Base-by-base conservation (phyloP, 257 asterid genomes). In the Solanum gandarillasii region DNA sequence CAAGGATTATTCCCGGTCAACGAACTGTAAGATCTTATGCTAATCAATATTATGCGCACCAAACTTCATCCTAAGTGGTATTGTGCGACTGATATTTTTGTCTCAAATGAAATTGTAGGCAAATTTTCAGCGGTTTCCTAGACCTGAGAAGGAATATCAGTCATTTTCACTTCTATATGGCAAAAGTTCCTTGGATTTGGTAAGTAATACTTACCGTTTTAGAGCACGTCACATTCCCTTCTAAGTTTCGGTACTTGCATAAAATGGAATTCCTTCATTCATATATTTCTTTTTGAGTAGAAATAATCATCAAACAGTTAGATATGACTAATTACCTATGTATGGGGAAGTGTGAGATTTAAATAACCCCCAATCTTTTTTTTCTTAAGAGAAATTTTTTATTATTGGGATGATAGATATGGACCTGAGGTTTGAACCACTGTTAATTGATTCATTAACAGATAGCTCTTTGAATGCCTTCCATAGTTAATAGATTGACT, bases 141-240 rank as follows among this genome's bases (percentile, higher is more conserved):
- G 92, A 70, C 97, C 98, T 71, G 97, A 95, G 89, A 95, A 93
- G 91, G 98, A 95, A 86, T 94, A 95, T 86, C 98, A 94, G 86
- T 94, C 98, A 76, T 95, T 95, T 90, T 94, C 98, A 91, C 95
- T 95, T 86, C 87, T 93, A 89, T 89, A 95, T 91, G 94, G 93
- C 48, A 91, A 90, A 23, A 89, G 89, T 52, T 92, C 98, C 72
- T 91, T 94, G 92, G 97, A 95, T 91, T 91, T 95, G 96, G 98
- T 95, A 86, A 67, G 93, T 52, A 73, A 39, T 75, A n/a, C 70
- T 60, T 70, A 65, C 43, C 41, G 13, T 74, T 75, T 36, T 11
- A 62, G 65, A 81, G 36, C 55, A 55, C 3, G 38, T 23, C 48
- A 86, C 65, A 29, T 76, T 86, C 76, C 67, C 81, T 41, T 82